phyloP scores from a whole-genome alignment of 2,329 filamentous ascomycete species.

The Monilinia vaccinii-corymbosi region DNA sequence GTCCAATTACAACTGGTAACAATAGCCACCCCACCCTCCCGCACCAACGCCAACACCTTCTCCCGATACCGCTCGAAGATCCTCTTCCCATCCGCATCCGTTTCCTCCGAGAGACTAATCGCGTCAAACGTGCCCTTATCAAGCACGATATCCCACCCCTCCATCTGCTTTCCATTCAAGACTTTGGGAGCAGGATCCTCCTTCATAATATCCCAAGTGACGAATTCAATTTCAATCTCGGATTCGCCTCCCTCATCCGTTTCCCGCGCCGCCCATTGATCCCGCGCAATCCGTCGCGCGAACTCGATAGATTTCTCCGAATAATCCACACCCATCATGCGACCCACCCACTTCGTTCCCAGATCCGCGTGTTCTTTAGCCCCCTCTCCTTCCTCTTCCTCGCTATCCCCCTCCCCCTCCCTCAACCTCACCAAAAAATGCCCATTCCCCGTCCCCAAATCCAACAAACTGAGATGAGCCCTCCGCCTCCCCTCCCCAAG shows the following conservation, averaged over 20 bases:
- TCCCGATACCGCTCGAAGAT: constrained; percentile 68
- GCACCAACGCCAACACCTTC: constrained; percentile 59
- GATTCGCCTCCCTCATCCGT: background rate
- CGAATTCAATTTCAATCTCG: constrained; percentile 35
- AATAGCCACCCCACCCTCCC: constrained; percentile 62
- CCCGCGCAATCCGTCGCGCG: constrained; percentile 52
- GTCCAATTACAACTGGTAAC: constrained; percentile 99
- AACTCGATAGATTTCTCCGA: constrained; percentile 65
- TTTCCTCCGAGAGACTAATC: constrained; percentile 62
- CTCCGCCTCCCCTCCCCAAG: constrained; percentile 11
- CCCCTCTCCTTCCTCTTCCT: constrained; percentile 55
- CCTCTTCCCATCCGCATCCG: constrained; percentile 43
- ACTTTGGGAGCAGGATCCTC: constrained; percentile 31
- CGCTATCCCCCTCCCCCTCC: constrained; percentile 32
- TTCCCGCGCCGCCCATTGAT: constrained; percentile 26
- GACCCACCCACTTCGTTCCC: constrained; percentile 63
- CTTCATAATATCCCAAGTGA: constrained; percentile 42
- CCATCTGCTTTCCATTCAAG: constrained; percentile 12
- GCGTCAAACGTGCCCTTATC: constrained; percentile 99
- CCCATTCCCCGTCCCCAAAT: constrained; percentile 91
- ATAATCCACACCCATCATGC: constrained; percentile 84
- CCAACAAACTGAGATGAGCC: constrained; percentile 54
- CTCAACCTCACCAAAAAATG: constrained; percentile 78
- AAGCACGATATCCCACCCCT: constrained; percentile 80
- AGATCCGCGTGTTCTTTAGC: background rate